Conservation (phyloP, 805 yeast species). For the Candida pseudofarinosa region DNA sequence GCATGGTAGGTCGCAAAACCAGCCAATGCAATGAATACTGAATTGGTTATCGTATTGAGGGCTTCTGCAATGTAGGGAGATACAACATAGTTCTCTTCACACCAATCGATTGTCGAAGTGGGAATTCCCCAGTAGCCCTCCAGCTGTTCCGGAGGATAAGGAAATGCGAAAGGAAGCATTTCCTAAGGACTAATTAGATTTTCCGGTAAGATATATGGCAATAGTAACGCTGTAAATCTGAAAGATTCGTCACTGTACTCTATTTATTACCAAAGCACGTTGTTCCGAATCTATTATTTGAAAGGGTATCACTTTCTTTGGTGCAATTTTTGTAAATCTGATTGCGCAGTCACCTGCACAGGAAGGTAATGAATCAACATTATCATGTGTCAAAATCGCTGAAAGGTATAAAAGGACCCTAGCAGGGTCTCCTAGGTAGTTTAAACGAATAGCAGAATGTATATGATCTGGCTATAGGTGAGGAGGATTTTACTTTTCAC, state of each 20-base stretch:
- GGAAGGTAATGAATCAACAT: too few species aligned
- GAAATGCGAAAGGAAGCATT: slow-evolving; percentile 48
- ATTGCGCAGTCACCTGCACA: background rate
- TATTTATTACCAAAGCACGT: background rate
- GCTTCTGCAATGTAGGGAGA: slow-evolving; percentile 86
- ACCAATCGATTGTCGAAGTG: slow-evolving; percentile 70
- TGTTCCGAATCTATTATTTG: background rate
- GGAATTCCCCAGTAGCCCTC: slow-evolving; percentile 76
- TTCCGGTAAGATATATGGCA: background rate
- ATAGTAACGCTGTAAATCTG: background rate
- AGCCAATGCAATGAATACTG: slow-evolving; percentile 52
- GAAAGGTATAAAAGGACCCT: too few species aligned
- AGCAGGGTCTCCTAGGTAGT: too few species aligned
- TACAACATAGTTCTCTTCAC: slow-evolving; percentile 11
- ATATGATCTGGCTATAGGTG: too few species aligned
- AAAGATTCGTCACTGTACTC: background rate
- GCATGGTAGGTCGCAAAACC: slow-evolving; percentile 62
- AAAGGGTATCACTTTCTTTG: background rate
- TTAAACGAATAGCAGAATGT: too few species aligned
- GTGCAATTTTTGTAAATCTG: background rate
- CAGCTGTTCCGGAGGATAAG: slow-evolving; percentile 54
- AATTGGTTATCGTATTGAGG: slow-evolving; percentile 79
- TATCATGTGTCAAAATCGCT: too few species aligned
- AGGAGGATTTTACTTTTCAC: too few species aligned
- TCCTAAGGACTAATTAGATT: background rate